Conservation (phyloP, 2,329 filamentous ascomycete species). For the Aspergillus niger region DNA sequence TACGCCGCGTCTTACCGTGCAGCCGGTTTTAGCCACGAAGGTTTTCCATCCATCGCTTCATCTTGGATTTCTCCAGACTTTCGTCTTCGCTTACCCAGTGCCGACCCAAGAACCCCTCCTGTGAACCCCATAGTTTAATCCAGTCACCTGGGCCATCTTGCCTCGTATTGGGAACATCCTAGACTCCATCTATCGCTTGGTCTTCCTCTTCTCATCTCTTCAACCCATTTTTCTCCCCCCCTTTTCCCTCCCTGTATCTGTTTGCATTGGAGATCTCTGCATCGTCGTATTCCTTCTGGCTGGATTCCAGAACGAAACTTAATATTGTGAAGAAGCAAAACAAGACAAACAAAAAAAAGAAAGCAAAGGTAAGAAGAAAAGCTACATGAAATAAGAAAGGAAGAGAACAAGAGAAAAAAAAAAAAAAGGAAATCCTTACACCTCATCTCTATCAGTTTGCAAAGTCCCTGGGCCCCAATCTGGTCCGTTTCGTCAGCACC, state of each 20-base stretch:
- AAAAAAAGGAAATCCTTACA: background rate
- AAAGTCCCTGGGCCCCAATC: too few relatives aligned
- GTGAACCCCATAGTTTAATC: background rate
- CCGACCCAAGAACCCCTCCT: background rate
- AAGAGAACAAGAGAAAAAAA: background rate
- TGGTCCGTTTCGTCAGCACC: background rate
- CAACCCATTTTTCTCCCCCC: background rate
- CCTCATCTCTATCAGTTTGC: too few relatives aligned
- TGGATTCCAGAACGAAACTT: background rate
- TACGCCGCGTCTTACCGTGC: background rate
- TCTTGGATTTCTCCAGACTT: slow-evolving; percentile 5
- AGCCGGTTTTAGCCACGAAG: background rate
- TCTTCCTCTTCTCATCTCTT: background rate
- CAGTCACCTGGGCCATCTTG: background rate
- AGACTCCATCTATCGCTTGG: background rate
- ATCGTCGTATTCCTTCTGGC: background rate
- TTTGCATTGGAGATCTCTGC: background rate
- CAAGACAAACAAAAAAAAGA: background rate
- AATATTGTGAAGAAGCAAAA: background rate
- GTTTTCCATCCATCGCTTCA: slow-evolving; percentile 1
- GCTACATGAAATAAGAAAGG: background rate
- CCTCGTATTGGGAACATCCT: background rate
- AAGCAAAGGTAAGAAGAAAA: background rate
- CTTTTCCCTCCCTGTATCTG: background rate
- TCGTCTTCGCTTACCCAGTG: slow-evolving; percentile 2